These are phyloP conservation scores for Macroventuria anomochaeta DNA, from an alignment of 2,329 filamentous ascomycete species.

Conservation along the genomic window DNA sequence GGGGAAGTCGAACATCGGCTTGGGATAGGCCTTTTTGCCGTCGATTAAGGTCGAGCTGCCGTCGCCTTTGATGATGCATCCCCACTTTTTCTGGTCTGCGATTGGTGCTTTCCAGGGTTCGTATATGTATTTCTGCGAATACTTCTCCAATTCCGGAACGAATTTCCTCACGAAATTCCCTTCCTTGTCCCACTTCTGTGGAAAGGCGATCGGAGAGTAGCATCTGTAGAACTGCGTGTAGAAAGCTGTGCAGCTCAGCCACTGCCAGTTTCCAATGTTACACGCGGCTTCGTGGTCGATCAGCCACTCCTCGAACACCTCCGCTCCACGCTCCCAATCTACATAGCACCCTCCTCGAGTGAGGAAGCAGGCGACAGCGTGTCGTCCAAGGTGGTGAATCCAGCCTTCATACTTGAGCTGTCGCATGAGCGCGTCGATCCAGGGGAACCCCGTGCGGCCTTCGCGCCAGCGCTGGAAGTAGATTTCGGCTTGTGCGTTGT, in stretches of 20 bases:
- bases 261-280: slow-evolving; percentile 80
- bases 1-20: slow-evolving; percentile 78
- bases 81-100: slow-evolving; percentile 71
- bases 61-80: slow-evolving; percentile 64
- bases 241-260: slow-evolving; percentile 78
- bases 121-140: slow-evolving; percentile 75
- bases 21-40: slow-evolving; percentile 65
- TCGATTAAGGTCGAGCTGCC: slow-evolving; percentile 46
- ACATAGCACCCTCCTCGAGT: slow-evolving; percentile 80
- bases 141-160: slow-evolving; percentile 68
- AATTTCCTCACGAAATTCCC: slow-evolving; percentile 69
- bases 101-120: slow-evolving; percentile 79
- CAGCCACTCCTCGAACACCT: slow-evolving; percentile 78
- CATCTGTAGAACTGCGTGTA: slow-evolving; percentile 74
- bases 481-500: slow-evolving; percentile 65
- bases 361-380: slow-evolving; percentile 82
- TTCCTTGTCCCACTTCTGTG: slow-evolving; percentile 76
- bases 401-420: slow-evolving; percentile 75
- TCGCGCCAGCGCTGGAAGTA: slow-evolving; percentile 74
- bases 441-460: slow-evolving; percentile 77
- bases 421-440: slow-evolving; percentile 82
- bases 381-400: slow-evolving; percentile 80
- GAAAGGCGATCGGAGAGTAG: slow-evolving; percentile 74
- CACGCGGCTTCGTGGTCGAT: slow-evolving; percentile 77
- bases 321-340: slow-evolving; percentile 78